Percentiles rank a stretch among this genome's conserved stretches.
Conservation (phyloP, 2,329 filamentous ascomycete genomes). For the Aspergillus vadensis region DNA sequence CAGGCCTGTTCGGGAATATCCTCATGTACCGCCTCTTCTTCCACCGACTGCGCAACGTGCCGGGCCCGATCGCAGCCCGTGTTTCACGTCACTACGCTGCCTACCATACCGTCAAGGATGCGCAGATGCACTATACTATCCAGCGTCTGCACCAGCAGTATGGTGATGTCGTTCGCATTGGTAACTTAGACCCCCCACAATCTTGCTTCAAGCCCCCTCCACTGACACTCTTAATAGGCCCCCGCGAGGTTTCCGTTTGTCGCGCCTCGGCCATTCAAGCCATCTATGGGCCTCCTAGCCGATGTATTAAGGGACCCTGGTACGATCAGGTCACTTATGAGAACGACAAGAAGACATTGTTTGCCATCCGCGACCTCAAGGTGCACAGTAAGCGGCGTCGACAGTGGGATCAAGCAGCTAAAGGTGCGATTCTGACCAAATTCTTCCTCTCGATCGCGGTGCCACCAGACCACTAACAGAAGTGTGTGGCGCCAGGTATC, state of each 20-base stretch:
- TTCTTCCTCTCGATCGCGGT: background rate
- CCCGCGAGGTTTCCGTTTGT: constrained; percentile 24
- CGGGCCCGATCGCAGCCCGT: constrained; percentile 17
- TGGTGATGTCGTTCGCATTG: constrained; percentile 40
- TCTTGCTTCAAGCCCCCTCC: background rate
- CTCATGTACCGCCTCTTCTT: constrained; percentile 21
- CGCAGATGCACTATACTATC: constrained; percentile 35
- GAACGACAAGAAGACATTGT: background rate
- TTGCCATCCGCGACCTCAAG: constrained; percentile 11
- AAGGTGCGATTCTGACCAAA: background rate
- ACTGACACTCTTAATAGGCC: constrained; percentile 8
- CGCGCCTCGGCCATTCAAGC: constrained; percentile 16
- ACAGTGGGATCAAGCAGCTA: background rate
- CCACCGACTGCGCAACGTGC: constrained; percentile 22
- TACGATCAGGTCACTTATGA: constrained; percentile 19
- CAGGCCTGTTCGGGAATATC: background rate
- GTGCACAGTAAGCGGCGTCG: constrained; percentile 16
- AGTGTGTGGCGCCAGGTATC: background rate
- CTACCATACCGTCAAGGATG: constrained; percentile 24
- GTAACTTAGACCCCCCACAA: constrained; percentile 1
- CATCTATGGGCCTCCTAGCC: constrained; percentile 16
- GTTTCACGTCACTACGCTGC: constrained; percentile 32
- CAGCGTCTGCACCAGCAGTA: constrained; percentile 34
- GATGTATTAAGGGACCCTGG: constrained; percentile 19
- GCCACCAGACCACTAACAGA: background rate